Base-by-base conservation (phyloP, 2,329 filamentous ascomycete genomes). In the Dissoconium aciculare region DNA sequence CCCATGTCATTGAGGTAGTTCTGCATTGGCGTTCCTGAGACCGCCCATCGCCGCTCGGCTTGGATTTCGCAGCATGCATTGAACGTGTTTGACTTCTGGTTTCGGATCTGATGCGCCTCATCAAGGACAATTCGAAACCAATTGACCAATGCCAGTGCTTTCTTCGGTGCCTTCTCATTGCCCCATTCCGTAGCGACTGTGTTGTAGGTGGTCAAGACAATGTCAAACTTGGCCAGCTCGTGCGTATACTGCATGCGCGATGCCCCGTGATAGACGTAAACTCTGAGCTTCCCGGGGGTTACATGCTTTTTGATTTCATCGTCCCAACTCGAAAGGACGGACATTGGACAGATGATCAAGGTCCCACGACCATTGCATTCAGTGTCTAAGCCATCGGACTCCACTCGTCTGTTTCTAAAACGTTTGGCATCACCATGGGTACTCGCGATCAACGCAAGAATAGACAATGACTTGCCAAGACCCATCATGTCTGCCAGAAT, bases 21-120 rank as follows among this genome's bases (percentile, higher is more conserved):
- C 55, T 95, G 87, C 5, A 95, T 81, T 0, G 85, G 89, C 0
- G 89, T 95, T 32, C 87, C 89, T 0, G 89, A 95, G n/a, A 95
- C 82, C 3, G 85, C 87, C 89, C 89, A 98, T 17, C 85, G 76
- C 17, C 85, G 73, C 48, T 80, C 70, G 2, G 84, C 81, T 37
- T 79, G 68, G 3, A 95, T 63, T 12, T 72, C 69, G 41, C 83
- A 85, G 12, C 89, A 81, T 3, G 82, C 81, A 51, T 85, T 83
- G 32, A 84, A 91, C 43, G 87, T 78, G 24, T 79, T 63, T 1
- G 84, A 87, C 3, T 66, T 70, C 39, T 81, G 77, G 45, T 91
- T 87, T 15, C 89, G 80, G 41, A 98, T 95, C 55, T 80, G 80
- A 52, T 98, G 89, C 1, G 85, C 89, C 56, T 98, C 87, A 41